Evolutionary conservation across 768 basidiomycete species (phyloP).

Genomic region (Leccinum longicurvipes): DNA sequence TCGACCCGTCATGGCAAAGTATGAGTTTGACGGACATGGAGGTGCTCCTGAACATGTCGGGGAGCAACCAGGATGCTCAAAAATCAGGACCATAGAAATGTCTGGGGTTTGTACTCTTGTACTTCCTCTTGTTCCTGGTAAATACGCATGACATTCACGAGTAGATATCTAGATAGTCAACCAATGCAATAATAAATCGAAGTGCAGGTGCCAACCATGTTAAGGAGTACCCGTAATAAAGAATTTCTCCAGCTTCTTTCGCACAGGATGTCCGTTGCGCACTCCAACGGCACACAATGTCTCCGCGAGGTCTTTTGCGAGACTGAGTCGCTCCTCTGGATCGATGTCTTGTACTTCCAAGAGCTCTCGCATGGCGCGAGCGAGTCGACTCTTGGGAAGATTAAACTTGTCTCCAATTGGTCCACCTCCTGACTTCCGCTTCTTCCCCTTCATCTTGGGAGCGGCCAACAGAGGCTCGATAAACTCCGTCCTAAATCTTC

Average conservation of each 20-base stretch:
- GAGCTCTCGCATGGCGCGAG: conserved; percentile 63
- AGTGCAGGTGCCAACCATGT: background rate
- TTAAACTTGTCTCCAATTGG: conserved; percentile 34
- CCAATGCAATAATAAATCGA: background rate
- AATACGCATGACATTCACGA: background rate
- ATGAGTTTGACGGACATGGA: conserved; percentile 57
- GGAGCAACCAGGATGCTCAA: conserved; percentile 22
- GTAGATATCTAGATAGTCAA: conserved; percentile 5
- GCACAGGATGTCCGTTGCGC: conserved; percentile 60
- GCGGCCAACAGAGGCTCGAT: conserved; percentile 64
- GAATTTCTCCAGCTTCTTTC: conserved; percentile 65
- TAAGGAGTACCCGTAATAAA: conserved; percentile 20
- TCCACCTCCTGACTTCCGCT: conserved; percentile 49
- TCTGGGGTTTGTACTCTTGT: background rate
- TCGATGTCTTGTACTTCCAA: conserved; percentile 51
- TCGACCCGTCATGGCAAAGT: conserved; percentile 40
- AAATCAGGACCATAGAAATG: conserved; percentile 18
- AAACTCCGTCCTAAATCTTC: conserved; percentile 70
- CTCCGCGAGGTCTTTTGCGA: conserved; percentile 50
- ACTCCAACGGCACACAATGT: conserved; percentile 54
- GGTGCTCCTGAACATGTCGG: conserved; percentile 46
- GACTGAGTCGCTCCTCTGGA: conserved; percentile 41
- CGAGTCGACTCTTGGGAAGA: conserved; percentile 61
- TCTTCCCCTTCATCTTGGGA: conserved; percentile 56
- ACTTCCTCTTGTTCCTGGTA: background rate